These are phyloP conservation scores for Ganoderma lucidum DNA, from an alignment of 1,284 basidiomycete genomes.

Conservation along the genomic window DNA sequence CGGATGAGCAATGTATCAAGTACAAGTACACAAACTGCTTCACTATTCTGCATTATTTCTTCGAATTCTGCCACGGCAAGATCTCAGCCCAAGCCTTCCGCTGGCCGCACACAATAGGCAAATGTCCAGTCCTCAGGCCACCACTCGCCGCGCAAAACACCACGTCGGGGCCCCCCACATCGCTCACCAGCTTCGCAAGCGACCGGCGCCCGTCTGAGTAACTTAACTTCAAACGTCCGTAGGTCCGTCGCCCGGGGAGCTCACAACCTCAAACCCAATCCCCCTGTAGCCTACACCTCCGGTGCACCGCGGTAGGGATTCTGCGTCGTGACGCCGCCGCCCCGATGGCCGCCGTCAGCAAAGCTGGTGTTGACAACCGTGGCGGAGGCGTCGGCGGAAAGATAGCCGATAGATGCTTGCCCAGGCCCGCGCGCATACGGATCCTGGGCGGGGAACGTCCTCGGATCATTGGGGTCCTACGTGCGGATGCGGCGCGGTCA, in stretches of 20 bases:
- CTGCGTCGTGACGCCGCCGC: background rate
- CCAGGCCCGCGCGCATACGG: constrained; percentile 7
- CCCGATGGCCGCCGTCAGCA: background rate
- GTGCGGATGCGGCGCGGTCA: background rate
- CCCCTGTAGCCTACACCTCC: constrained; percentile 10
- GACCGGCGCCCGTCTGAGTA: too few species aligned
- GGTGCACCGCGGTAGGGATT: constrained; percentile 24
- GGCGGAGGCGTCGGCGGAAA: background rate
- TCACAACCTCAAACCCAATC: background rate
- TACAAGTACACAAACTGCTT: too few species aligned
- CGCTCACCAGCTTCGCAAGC: background rate
- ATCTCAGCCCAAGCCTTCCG: background rate
- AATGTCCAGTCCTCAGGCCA: background rate
- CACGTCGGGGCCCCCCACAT: background rate
- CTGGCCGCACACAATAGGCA: background rate
- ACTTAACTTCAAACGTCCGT: too few species aligned
- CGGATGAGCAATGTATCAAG: too few species aligned
- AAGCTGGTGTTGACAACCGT: background rate
- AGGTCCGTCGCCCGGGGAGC: background rate
- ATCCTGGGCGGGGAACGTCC: constrained; percentile 23
- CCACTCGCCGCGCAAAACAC: background rate
- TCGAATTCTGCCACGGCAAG: background rate
- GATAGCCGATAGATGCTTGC: background rate
- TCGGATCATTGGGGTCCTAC: constrained; percentile 31
- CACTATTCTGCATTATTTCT: background rate